Evolutionary conservation across 345 rosid species (phyloP).

Genomic region (Salix dunnii): DNA sequence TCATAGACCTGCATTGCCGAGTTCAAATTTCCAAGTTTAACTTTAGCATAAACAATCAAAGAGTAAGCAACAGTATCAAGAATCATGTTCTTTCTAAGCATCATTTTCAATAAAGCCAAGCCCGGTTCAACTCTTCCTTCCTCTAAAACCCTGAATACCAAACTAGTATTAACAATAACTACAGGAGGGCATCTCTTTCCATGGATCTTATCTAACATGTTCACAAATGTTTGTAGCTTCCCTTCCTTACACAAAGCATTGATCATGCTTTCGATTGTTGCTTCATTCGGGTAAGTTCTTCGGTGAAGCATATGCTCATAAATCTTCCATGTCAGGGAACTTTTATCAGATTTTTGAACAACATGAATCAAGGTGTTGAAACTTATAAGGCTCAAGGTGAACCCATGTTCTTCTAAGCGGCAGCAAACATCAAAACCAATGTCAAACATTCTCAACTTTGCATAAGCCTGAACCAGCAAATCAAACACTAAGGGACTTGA

Average conservation of each 20-base stretch:
- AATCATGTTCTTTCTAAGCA: conserved; percentile 69
- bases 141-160: conserved; percentile 50
- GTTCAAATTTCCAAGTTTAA: conserved; percentile 42
- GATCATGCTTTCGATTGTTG: conserved; percentile 45
- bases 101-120: conserved; percentile 53
- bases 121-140: conserved; percentile 46
- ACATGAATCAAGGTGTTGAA: conserved; percentile 57
- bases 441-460: conserved; percentile 55
- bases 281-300: conserved; percentile 51
- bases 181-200: conserved; percentile 66
- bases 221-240: conserved; percentile 43
- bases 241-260: conserved; percentile 73
- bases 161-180: conserved; percentile 55
- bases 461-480: conserved; percentile 59
- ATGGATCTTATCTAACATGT: conserved; percentile 55
- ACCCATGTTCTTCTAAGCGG: conserved; percentile 46
- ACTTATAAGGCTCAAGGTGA: conserved; percentile 45
- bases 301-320: conserved; percentile 55
- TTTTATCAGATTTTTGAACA: conserved; percentile 49
- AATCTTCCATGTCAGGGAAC: conserved; percentile 56
- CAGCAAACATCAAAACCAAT: conserved; percentile 56
- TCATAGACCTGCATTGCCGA: conserved; percentile 48
- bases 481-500: conserved; percentile 62
- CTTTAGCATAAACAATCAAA: conserved; percentile 43
- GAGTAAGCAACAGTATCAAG: conserved; percentile 68